Evolutionary conservation across 2,329 filamentous ascomycete genomes (phyloP), one percentile per base, ranked within the genome.

Genomic region (Diaporthe sp.): DNA sequence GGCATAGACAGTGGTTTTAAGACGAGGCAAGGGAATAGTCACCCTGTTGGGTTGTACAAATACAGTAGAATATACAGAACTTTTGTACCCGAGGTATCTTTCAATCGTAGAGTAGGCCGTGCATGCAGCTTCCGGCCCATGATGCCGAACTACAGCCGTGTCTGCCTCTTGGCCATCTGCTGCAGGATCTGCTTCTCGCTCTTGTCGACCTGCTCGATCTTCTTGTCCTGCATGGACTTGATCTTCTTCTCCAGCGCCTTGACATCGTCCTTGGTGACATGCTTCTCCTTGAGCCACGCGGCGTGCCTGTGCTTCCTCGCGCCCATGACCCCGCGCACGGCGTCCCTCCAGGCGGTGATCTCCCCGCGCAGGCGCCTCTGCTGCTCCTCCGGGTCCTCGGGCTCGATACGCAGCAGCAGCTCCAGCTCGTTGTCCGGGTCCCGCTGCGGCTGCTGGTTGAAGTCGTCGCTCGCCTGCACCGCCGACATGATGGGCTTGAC

Each of bases 381-480:
- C 50, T 87, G 79, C 72, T 87, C 88, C 38, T 89, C 89, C 72
- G 82, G 84, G 77, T 82, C 82, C 83, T 89, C 88, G 40, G 85
- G 82, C 84, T 91, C 89, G 72, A 90, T 82, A 79, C 85, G 86
- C 76, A 91, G 84, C 38, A 88, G 79, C 74, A 91, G 86, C 84
- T 91, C 89, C 30, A 91, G 86, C 81, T 89, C 88, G 82, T 91
- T 91, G 80, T 91, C 89, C 60, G 87, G 84, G 80, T 85, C 86
- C 28, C 84, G 84, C 86, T 91, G 90, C 61, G 89, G 89, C 85
- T 90, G 89, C 85, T 91, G 89, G 84, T 91, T 91, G 82, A 89
- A 90, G 78, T 88, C 85, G n/a, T 81, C 79, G 78, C 84, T 87
- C 40, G 81, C 78, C 82, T 90, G 88, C 68, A 91, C 84, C 42